Evolutionary conservation across 257 asterid species (phyloP).

Genomic region (Mentha longifolia): DNA sequence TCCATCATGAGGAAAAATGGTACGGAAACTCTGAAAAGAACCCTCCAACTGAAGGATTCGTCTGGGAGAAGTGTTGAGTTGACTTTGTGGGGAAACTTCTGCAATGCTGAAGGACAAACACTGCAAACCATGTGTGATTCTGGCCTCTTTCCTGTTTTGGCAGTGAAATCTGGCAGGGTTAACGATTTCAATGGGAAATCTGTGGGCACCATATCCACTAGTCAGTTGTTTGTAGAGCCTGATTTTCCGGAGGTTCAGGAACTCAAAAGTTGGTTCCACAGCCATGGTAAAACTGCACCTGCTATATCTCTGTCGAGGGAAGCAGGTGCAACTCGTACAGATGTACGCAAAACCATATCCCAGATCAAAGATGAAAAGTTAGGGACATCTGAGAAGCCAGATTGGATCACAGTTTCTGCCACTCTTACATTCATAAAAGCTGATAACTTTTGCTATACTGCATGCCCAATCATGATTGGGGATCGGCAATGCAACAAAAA

Average conservation of each 20-base stretch:
- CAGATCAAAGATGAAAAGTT: constrained; percentile 87
- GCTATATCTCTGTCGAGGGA: constrained; percentile 75
- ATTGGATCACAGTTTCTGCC: constrained; percentile 82
- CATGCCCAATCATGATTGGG: constrained; percentile 76
- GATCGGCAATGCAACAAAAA: constrained; percentile 89
- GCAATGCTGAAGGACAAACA: constrained; percentile 82
- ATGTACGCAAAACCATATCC: constrained; percentile 73
- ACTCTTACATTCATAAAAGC: constrained; percentile 62
- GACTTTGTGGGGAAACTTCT: constrained; percentile 90
- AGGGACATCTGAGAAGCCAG: constrained; percentile 93
- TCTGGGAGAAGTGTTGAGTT: constrained; percentile 94
- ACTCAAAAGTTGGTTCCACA: constrained; percentile 71
- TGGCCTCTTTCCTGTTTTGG: constrained; percentile 78
- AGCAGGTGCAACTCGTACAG: constrained; percentile 49
- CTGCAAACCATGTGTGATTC: constrained; percentile 81
- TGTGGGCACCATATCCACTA: constrained; percentile 68
- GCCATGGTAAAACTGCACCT: constrained; percentile 68
- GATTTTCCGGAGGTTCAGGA: constrained; percentile 79
- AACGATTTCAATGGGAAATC: constrained; percentile 88
- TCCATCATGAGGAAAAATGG: constrained; percentile 84
- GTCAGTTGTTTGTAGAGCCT: constrained; percentile 78
- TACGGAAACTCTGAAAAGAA: constrained; percentile 76
- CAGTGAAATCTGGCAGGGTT: constrained; percentile 79
- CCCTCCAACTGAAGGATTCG: constrained; percentile 83
- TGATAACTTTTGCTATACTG: constrained; percentile 77